Evolutionary conservation across 2,329 filamentous ascomycete species (phyloP), one percentile per base, ranked within the genome.

Genomic region (Pestalotiopsis sp.): DNA sequence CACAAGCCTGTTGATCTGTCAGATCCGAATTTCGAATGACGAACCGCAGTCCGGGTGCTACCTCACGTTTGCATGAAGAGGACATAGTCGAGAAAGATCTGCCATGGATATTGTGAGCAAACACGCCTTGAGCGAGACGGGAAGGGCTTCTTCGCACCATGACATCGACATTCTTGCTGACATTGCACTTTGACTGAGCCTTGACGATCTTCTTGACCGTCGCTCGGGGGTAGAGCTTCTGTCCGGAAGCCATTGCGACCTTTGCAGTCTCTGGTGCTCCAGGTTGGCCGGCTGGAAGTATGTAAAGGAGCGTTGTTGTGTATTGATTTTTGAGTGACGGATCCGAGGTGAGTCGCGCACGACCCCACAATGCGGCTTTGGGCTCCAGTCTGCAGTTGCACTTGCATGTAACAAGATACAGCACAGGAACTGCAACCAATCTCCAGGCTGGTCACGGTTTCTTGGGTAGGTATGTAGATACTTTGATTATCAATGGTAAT

Each of bases 201-300:
- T 97, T 97, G 76, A 97, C 86, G 70, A 97, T 95, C 80, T 94
- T 95, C 81, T 94, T 96, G 74, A 97, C 86, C 0, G 93, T 96
- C 20, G 89, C 90, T 71, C 94, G 91, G 12, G 94, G 94, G 76
- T 97, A 97, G 14, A 93, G 85, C 74, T 94, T 95, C 76, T 91
- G 90, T 25, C 89, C 85, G 13, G 87, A 83, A 65, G 87, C 89
- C 87, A 90, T 91, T 45, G 25, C n/a, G 9, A 40, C 20, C 12
- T 12, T 40, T n/a, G 17, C 45, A 9, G 17, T 20, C 17, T n/a
- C 5, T 52, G 7, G 45, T n/a, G 17, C 14, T n/a, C 45, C 6
- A 23, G 45, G 12, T 17, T 52, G 45, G 7, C 6, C 23, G 20
- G 17, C 9, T 5, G 17, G 17, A 13, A 36, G 12, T 9, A 6